phyloP scores from a whole-genome alignment of 148 eudicot species.

The Talinum fruticosum region DNA sequence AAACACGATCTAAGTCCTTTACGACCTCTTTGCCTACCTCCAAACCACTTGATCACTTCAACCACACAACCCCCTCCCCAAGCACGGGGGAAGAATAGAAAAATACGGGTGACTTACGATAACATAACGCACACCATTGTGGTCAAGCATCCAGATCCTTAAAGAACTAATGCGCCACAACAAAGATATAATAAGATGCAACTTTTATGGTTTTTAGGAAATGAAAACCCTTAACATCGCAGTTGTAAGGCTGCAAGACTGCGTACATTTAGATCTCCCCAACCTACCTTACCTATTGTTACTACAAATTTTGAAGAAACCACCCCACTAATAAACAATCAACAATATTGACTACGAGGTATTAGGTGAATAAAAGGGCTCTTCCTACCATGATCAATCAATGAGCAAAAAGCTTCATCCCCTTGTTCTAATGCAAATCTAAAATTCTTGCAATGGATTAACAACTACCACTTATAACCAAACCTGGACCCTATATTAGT shows the following conservation, averaged over 20 bases:
- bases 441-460: neutral
- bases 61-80: neutral
- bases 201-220: neutral
- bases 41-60: neutral
- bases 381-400: no score
- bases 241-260: neutral
- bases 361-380: no score
- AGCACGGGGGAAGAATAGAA: no score
- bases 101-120: neutral
- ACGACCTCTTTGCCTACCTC: neutral
- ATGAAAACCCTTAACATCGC: neutral
- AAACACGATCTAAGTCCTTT: neutral
- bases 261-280: neutral
- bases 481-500: slow-evolving; percentile 15
- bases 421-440: neutral
- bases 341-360: neutral
- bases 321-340: neutral
- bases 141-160: neutral
- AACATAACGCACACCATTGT: neutral
- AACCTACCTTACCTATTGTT: neutral
- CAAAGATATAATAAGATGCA: neutral
- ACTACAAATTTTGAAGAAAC: neutral
- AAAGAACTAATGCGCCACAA: neutral
- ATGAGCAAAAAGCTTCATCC: no score
- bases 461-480: slow-evolving; percentile 9